phyloP scores from a whole-genome alignment of 345 rosid genomes.

The Populus ilicifolia region DNA sequence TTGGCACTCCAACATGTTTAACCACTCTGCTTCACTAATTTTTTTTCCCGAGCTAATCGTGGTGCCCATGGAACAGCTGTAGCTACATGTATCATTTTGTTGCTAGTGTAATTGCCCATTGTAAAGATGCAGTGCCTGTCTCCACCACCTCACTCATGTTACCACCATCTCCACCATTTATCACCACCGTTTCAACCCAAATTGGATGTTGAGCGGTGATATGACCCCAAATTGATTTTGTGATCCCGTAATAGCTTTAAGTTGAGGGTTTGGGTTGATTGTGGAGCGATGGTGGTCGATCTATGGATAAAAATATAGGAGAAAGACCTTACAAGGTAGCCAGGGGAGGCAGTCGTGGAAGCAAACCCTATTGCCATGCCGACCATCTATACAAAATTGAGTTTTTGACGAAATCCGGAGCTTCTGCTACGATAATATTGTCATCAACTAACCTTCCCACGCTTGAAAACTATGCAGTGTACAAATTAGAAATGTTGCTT shows the following conservation, averaged over 20 bases:
- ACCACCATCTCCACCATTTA: neutral
- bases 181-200: too few species aligned
- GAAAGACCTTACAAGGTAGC: neutral
- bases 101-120: neutral
- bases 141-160: too few species aligned
- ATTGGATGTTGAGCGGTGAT: too few species aligned
- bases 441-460: neutral
- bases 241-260: neutral
- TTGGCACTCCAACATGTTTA: too few species aligned
- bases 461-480: neutral
- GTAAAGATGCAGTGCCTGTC: neutral
- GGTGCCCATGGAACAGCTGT: neutral
- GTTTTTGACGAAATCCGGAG: neutral
- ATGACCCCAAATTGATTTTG: too few species aligned
- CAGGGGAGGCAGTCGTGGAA: neutral
- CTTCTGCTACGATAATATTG: neutral
- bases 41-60: neutral
- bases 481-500: neutral
- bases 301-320: neutral
- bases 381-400: neutral
- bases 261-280: neutral
- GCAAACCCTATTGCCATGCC: neutral
- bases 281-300: neutral
- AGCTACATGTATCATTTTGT: neutral
- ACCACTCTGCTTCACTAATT: too few species aligned